phyloP scores from a whole-genome alignment of 352 stramenopile genomes.

The Phytophthora macrochlamydospora region DNA sequence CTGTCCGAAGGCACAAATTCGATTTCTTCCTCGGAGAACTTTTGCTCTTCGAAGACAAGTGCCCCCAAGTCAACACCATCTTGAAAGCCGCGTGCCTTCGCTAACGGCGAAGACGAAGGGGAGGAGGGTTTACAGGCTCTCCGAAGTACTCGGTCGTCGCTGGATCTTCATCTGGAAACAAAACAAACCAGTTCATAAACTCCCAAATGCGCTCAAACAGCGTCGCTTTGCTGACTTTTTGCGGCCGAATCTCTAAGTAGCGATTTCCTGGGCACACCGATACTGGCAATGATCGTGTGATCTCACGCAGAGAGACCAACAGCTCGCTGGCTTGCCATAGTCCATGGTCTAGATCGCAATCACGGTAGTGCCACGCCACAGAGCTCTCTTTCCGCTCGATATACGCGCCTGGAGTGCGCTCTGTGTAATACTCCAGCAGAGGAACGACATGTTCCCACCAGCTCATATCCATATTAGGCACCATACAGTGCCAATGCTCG shows the following conservation, averaged over 20 bases:
- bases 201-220: conserved; percentile 86
- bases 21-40: conserved; percentile 9
- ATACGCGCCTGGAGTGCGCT: conserved; percentile 81
- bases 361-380: conserved; percentile 90
- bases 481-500: conserved; percentile 79
- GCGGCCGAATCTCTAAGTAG: conserved; percentile 74
- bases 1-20: conserved; percentile 15
- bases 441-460: conserved; percentile 85
- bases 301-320: conserved; percentile 74
- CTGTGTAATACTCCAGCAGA: conserved; percentile 84
- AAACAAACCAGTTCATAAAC: conserved; percentile 76
- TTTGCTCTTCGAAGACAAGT: conserved; percentile 15
- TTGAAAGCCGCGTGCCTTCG: conserved; percentile 43
- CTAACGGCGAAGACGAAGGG: conserved; percentile 43
- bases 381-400: conserved; percentile 88
- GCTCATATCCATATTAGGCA: conserved; percentile 77
- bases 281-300: conserved; percentile 74
- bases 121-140: conserved; percentile 42
- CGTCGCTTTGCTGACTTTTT: conserved; percentile 79
- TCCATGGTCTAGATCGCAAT: conserved; percentile 87
- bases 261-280: conserved; percentile 79
- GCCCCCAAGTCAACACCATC: conserved; percentile 13
- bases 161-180: conserved; percentile 71
- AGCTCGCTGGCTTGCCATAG: conserved; percentile 92
- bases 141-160: conserved; percentile 79